Base-by-base conservation (phyloP, 345 rosid species). In the Aethionema arabicum region DNA sequence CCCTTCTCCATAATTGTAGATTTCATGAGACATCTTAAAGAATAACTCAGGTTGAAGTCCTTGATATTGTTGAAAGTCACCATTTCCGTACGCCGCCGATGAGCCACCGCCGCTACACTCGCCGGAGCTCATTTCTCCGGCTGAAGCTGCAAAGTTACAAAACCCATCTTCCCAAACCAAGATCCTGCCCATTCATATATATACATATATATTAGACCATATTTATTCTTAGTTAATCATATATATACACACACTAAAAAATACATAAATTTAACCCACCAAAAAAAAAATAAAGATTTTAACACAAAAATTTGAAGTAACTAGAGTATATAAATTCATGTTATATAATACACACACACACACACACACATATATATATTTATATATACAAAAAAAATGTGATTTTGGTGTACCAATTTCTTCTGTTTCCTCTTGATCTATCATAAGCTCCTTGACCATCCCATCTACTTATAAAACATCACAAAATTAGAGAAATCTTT, bases 1-100 rank as follows among this genome's bases (percentile, higher is more conserved):
- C 98, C 98, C 98, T 87, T 92, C 98, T 69, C 98, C 98, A 59
- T 92, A 92, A 77, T 89, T 87, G 86, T 92, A 92, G 76, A 92
- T 89, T 83, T 92, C 97, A 70, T 89, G 98, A 37, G 98, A 92
- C 98, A 92, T 92, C 81, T 92, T 92, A 80, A 92, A 92, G 83
- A 89, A 92, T 41, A 89, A 84, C 76, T 92, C 95, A 8, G 98
- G 96, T 58, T 89, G 96, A 58, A 92, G 85, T 7, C 98, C 92
- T 83, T 85, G 98, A 54, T 76, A 86, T 44, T 76, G 90, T 59
- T 80, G 95, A 71, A 82, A 80, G 52, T 88, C 95, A 74, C 76
- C 69, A 68, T 76, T 83, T 16, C 78, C 87, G 21, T 78, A 77
- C 15, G 66, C 79, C 2, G 86, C 74, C 21, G 96, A 74, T 63